Conservation (phyloP, 345 rosid species). For the Camelina laxa region DNA sequence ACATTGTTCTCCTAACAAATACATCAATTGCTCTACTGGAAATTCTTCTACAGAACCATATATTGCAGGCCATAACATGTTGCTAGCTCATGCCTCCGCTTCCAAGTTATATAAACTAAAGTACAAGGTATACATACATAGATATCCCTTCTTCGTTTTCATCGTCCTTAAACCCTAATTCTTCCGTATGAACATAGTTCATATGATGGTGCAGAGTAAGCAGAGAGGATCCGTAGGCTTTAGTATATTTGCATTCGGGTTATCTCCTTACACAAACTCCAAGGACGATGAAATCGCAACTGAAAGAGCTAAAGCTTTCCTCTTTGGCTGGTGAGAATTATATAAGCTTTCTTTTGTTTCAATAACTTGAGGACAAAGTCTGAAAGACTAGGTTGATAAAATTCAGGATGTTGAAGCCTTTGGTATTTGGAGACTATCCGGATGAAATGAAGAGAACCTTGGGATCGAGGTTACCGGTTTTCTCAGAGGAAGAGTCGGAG, state of each 20-base stretch:
- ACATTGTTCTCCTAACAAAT: not conserved
- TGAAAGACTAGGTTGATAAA: not conserved
- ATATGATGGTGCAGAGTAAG: not conserved
- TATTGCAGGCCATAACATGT: slow-evolving; percentile 1
- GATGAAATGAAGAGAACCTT: not conserved
- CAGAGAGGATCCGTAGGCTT: not conserved
- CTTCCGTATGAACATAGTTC: not conserved
- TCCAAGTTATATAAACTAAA: not conserved
- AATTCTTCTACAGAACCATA: slow-evolving; percentile 1
- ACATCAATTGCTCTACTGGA: not conserved
- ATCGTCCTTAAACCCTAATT: not conserved
- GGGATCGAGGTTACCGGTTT: not conserved
- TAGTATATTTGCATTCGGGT: not conserved
- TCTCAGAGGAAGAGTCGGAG: not conserved
- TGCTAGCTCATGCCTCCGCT: not conserved
- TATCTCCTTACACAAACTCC: not conserved
- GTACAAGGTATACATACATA: not conserved
- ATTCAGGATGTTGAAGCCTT: not conserved
- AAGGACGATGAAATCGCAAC: not conserved
- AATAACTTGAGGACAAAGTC: not conserved
- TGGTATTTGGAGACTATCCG: not conserved
- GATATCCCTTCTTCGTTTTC: not conserved
- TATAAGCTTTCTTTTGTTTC: not conserved
- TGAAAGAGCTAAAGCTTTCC: not conserved
- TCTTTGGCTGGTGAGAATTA: not conserved